These are phyloP conservation scores for Rhododendron vialii DNA, from an alignment of 148 eudicot species.

Conservation along the genomic window DNA sequence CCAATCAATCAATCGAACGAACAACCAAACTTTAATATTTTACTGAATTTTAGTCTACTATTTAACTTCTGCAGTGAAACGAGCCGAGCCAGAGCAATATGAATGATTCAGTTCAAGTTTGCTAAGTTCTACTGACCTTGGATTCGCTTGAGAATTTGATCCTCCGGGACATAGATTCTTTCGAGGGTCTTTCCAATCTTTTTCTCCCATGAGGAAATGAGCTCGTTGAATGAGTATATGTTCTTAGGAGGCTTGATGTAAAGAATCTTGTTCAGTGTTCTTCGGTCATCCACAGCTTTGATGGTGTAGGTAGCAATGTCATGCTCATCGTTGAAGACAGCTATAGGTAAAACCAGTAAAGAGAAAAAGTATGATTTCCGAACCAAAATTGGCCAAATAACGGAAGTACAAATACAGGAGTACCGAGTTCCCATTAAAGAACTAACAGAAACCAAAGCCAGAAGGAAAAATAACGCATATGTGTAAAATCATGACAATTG, in stretches of 20 bases:
- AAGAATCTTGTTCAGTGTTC: constrained; percentile 50
- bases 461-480: background rate
- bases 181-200: constrained; percentile 42
- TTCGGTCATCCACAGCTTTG: constrained; percentile 51
- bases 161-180: constrained; percentile 34
- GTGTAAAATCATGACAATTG: background rate
- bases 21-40: background rate
- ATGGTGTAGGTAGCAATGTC: constrained; percentile 51
- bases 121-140: constrained; percentile 20
- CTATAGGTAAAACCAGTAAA: constrained; percentile 13
- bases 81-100: background rate
- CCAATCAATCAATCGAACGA: background rate
- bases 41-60: background rate
- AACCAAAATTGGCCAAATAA: background rate
- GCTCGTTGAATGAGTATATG: constrained; percentile 34
- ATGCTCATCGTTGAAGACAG: constrained; percentile 35
- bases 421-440: background rate
- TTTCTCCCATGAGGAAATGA: constrained; percentile 53
- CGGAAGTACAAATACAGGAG: background rate
- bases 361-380: background rate
- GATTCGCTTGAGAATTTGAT: constrained; percentile 33
- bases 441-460: constrained; percentile 3
- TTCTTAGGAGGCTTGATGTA: constrained; percentile 38
- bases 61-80: background rate
- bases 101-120: background rate